Evolutionary conservation across 768 basidiomycete genomes (phyloP).

Genomic region (Rhodosporidiobolus odoratus): DNA sequence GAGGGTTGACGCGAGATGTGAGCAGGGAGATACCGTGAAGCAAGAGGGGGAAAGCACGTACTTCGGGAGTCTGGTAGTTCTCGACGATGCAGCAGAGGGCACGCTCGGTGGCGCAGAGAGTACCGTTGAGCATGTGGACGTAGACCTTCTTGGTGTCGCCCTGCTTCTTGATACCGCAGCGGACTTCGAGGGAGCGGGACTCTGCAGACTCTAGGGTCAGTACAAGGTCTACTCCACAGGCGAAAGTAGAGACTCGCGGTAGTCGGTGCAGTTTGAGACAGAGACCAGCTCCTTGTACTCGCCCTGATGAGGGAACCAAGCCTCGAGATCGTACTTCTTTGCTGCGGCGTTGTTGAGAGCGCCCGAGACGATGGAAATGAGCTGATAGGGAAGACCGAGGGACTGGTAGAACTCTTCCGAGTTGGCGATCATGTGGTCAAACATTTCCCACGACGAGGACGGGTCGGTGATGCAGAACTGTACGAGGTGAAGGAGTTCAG

Average conservation of each 20-base stretch:
- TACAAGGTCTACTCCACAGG: neutral
- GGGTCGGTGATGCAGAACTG: constrained; percentile 94
- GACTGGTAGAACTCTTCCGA: constrained; percentile 96
- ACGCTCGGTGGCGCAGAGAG: constrained; percentile 92
- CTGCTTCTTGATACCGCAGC: constrained; percentile 83
- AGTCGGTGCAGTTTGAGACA: constrained; percentile 98
- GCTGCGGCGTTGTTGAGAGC: constrained; percentile 94
- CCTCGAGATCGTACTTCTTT: constrained; percentile 96
- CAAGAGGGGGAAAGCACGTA: constrained; percentile 49
- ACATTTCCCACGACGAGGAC: constrained; percentile 87
- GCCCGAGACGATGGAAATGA: constrained; percentile 91
- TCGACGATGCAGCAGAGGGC: constrained; percentile 96
- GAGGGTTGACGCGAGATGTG: neutral
- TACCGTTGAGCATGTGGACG: constrained; percentile 99
- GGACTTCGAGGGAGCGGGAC: constrained; percentile 83
- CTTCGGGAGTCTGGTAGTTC: constrained; percentile 94
- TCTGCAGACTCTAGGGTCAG: constrained; percentile 60
- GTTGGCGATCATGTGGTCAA: constrained; percentile 81
- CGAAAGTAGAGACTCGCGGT: constrained; percentile 63
- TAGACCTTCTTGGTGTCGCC: constrained; percentile 88
- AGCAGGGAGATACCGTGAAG: no score
- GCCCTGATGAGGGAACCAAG: constrained; percentile 98
- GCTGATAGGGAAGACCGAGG: constrained; percentile 81
- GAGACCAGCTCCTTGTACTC: constrained; percentile 96
- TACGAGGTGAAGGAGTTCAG: neutral